Percentiles rank a stretch among this genome's conserved stretches.
Evolutionary conservation across 75 land plant species (phyloP).

Genomic region (Ceratopteris richardii): DNA sequence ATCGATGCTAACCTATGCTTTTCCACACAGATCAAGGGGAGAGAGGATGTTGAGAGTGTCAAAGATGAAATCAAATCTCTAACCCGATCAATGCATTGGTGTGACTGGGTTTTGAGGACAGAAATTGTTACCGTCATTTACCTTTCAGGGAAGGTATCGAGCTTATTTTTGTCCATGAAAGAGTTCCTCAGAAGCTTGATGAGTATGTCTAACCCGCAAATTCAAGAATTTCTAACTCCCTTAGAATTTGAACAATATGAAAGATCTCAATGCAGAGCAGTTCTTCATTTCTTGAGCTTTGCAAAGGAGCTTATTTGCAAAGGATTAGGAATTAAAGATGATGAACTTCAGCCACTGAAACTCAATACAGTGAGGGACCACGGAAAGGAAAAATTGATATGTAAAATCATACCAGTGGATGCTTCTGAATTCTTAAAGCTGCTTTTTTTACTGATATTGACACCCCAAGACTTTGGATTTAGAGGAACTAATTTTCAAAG

Average conservation of each 20-base stretch:
- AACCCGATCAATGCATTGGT: constrained; percentile 27
- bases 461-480: constrained; percentile 23
- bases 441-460: constrained; percentile 16
- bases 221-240: constrained; percentile 14
- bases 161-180: neutral
- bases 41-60: constrained; percentile 1
- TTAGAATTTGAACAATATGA: constrained; percentile 12
- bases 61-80: constrained; percentile 20
- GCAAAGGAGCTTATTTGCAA: constrained; percentile 15
- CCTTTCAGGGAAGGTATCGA: neutral
- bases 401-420: constrained; percentile 9
- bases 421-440: constrained; percentile 14
- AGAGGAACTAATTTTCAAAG: constrained; percentile 9
- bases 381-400: neutral
- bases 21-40: neutral
- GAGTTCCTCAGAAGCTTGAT: constrained; percentile 11
- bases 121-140: constrained; percentile 9
- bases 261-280: constrained; percentile 9
- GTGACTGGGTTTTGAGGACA: constrained; percentile 31
- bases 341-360: neutral
- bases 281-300: constrained; percentile 17
- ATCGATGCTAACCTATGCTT: constrained; percentile 16
- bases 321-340: constrained; percentile 15
- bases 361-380: neutral
- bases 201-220: neutral